Base-by-base conservation (phyloP, 2,329 filamentous ascomycete genomes). In the Cladosporium sp. region DNA sequence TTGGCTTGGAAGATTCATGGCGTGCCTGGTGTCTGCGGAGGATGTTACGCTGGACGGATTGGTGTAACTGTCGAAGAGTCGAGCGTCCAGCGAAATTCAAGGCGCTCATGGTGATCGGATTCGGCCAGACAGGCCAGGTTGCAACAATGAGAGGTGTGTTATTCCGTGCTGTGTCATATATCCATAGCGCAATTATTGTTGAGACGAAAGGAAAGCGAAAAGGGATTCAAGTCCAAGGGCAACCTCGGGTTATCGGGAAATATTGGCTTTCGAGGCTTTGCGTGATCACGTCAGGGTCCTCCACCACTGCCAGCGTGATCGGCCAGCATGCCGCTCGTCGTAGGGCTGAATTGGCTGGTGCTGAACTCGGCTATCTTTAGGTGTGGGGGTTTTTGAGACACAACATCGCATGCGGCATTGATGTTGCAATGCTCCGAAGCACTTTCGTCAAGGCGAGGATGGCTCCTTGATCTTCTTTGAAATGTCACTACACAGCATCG, bases 1-100 rank as follows among this genome's bases (percentile, higher is more conserved):
- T 57, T 4, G 51, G 27, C 6, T 55, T 61, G 16, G 55, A 49
- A 19, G 57, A 59, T 22, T 60, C 53, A 51, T 56, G 48, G 29
- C 57, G 55, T 7, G 54, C 40, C 40, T 58, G 57, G 33, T 65
- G 61, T 25, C 57, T 57, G 35, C 57, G 58, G 42, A 55, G 36
- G 38, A 66, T 56, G 50, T 64, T 65, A 52, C 63, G 60, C 51
- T 65, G 58, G 48, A 63, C 62, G 51, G 57, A 59, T 43, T 59
- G 56, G 52, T 66, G 62, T n/a, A 67, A 60, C 29, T 58, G 58
- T 15, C 57, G 57, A 16, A 65, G 22, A 16, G 55, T 64, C 15
- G 58, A 55, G 52, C 61, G 60, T 51, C 58, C 57, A 52, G 57
- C 53, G 52, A 65, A 53, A 43, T 54, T 55, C 29, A 56, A 43